A percentile compares a stretch with the other conserved stretches of the same genome.
Conservation (phyloP, 352 stramenopile species). For the Phytophthora podocarpi region DNA sequence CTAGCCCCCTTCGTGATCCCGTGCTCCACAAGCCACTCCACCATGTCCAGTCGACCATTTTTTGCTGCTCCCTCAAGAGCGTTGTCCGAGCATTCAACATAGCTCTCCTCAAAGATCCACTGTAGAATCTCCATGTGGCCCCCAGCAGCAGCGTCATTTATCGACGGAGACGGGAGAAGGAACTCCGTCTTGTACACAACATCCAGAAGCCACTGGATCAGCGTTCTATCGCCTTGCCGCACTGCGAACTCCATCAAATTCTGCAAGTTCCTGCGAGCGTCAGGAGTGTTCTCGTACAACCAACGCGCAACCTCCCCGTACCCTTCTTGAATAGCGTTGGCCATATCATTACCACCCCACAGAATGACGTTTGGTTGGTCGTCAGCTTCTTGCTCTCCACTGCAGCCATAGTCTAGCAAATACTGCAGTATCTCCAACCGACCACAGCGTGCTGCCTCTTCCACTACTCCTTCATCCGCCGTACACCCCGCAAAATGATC, state of each 20-base stretch:
- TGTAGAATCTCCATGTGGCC: slow-evolving; percentile 13
- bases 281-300: slow-evolving; percentile 16
- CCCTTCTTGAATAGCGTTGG: slow-evolving; percentile 3
- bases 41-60: slow-evolving; percentile 11
- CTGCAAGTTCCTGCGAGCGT: not conserved
- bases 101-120: slow-evolving; percentile 12
- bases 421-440: slow-evolving; percentile 13
- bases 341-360: slow-evolving; percentile 21
- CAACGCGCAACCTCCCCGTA: slow-evolving; percentile 1
- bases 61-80: slow-evolving; percentile 9
- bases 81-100: not conserved
- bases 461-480: slow-evolving; percentile 13
- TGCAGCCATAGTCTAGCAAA: slow-evolving; percentile 6
- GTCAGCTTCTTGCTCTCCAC: not conserved
- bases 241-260: slow-evolving; percentile 2
- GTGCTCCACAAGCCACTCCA: slow-evolving; percentile 7
- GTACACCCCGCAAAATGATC: slow-evolving; percentile 13
- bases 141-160: slow-evolving; percentile 15
- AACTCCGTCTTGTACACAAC: slow-evolving; percentile 2
- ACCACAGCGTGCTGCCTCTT: slow-evolving; percentile 13
- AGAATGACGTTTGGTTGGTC: slow-evolving; percentile 3
- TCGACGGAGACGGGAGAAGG: not conserved
- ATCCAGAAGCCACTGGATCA: slow-evolving; percentile 12
- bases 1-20: not conserved
- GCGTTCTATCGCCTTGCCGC: not conserved